These are phyloP conservation scores for Epichloe glyceriae DNA, from an alignment of 2,329 filamentous ascomycete genomes.

Conservation along the genomic window DNA sequence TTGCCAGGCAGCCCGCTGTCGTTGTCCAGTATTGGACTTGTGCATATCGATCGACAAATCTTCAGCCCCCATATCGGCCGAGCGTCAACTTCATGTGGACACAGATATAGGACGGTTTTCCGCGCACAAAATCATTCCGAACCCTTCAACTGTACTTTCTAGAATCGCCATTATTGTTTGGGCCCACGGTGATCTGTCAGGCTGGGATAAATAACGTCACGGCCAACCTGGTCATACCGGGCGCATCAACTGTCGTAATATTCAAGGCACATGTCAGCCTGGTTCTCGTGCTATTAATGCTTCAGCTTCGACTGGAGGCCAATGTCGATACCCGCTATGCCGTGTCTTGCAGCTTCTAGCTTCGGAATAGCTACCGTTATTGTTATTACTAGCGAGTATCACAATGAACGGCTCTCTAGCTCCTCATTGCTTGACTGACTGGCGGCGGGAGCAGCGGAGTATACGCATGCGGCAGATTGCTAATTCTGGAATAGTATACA, in stretches of 20 bases:
- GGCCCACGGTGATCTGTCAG: neutral
- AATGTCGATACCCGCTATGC: slow-evolving; percentile 1
- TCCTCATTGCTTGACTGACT: too few species aligned
- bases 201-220: neutral
- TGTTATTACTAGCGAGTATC: neutral
- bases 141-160: neutral
- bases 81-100: neutral
- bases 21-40: too few species aligned
- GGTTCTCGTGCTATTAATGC: neutral
- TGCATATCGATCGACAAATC: neutral
- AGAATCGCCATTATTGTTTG: neutral
- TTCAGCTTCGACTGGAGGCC: neutral
- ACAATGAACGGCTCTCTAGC: neutral
- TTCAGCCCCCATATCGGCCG: neutral
- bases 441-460: neutral
- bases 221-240: too few species aligned
- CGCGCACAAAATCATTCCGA: too few species aligned
- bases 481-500: too few species aligned
- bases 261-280: neutral
- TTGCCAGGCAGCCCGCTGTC: neutral
- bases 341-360: neutral
- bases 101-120: neutral
- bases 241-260: neutral
- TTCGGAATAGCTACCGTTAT: neutral
- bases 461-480: too few species aligned